Percentiles rank a stretch among this genome's conserved stretches.
Conservation (phyloP, 306 rosid species). For the Sphenostylis stenocarpa region DNA sequence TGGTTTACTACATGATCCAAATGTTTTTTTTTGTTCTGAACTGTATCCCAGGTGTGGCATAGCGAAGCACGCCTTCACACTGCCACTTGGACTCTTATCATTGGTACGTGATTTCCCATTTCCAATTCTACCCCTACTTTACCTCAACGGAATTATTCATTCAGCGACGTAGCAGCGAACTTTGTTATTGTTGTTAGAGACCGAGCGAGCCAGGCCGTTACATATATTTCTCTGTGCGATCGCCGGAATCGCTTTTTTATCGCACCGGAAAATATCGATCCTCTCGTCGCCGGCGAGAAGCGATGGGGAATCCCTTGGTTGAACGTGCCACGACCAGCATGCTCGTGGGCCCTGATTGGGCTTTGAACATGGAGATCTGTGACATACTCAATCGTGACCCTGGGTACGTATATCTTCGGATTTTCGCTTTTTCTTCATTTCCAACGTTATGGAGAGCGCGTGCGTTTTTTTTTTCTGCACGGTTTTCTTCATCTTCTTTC, state of each 20-base stretch:
- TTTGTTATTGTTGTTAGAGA: neutral
- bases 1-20: slow-evolving; percentile 18
- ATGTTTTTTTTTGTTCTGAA: neutral
- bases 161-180: slow-evolving; percentile 24
- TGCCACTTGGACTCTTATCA: slow-evolving; percentile 37
- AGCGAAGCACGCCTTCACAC: slow-evolving; percentile 18
- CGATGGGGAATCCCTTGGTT: slow-evolving; percentile 91
- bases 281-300: slow-evolving; percentile 32
- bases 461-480: neutral
- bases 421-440: slow-evolving; percentile 4
- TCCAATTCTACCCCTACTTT: slow-evolving; percentile 30
- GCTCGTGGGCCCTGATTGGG: slow-evolving; percentile 99
- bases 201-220: slow-evolving; percentile 36
- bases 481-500: slow-evolving; percentile 5
- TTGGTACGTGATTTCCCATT: neutral
- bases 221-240: slow-evolving; percentile 21
- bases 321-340: slow-evolving; percentile 93
- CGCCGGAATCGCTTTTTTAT: slow-evolving; percentile 36
- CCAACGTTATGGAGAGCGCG: neutral
- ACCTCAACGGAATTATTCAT: slow-evolving; percentile 50
- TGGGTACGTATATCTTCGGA: slow-evolving; percentile 58
- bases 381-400: slow-evolving; percentile 87
- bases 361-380: slow-evolving; percentile 98
- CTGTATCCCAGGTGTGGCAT: slow-evolving; percentile 15
- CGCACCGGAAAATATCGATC: slow-evolving; percentile 28